Evolutionary conservation across 148 eudicot genomes (phyloP), one percentile per base, ranked within the genome.

Genomic region (Silene uniflora): DNA sequence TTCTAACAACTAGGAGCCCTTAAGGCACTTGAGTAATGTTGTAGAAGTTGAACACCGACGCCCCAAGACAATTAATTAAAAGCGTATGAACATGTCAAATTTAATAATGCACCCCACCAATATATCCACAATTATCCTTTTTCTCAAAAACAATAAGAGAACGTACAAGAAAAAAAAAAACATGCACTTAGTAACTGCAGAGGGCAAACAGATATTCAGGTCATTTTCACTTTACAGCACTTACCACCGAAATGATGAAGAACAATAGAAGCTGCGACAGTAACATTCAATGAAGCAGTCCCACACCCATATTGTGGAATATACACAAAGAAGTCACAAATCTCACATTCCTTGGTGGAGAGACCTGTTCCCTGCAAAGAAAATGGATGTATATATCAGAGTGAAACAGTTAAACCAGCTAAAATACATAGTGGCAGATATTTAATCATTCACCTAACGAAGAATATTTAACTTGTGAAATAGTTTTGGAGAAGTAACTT

Each of bases 231-330:
- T 32, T 32, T 22, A 49, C 17, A 24, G 39, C 14, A 71, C 54
- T 69, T 86, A 92, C 98, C 97, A 77, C 86, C 97, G 83, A 87
- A 95, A 52, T 95, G 97, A 90, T 95, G 98, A 27, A 95, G 88
- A 32, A 92, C 90, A 54, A 95, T 92, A 59, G 98, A 95, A 80
- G 97, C 98, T 72, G 99, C 97, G 22, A 92, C 91, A 42, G 99
- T 95, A 74, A 95, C 97, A 78, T 95, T 92, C 63, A 95, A 71
- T 11, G 97, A 95, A 77, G 97, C 99, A 74, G 99, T 95, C 70
- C 99, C 99, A 84, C 96, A 83, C n/a, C 99, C 99, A 79, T 92
- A 90, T 84, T 95, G 98, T 24, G 98, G 97, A 81, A 95, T 95
- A 67, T 92, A 95, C 56, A 92, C 89, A 81, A 95, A 95, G 78